These are phyloP conservation scores for Dichomitus squalens DNA, from an alignment of 1,284 basidiomycete species.

Conservation along the genomic window DNA sequence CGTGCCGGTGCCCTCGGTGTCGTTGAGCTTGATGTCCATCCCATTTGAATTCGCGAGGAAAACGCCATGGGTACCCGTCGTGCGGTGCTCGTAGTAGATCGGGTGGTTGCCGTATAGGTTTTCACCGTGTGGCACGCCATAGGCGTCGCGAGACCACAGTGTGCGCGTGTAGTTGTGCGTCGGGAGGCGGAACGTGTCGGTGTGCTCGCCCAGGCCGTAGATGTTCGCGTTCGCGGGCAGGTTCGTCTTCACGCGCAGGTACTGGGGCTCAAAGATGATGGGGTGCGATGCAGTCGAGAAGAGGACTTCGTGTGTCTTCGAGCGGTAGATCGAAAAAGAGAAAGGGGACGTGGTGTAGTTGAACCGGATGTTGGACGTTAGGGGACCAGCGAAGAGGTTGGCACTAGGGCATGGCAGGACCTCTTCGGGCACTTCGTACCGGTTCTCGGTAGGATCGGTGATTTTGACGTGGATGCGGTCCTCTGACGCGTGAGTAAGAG, in stretches of 20 bases:
- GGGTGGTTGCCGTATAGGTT: constrained; percentile 75
- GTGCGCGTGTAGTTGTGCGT: constrained; percentile 65
- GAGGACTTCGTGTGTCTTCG: constrained; percentile 56
- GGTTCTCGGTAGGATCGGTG: constrained; percentile 53
- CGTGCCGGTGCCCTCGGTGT: constrained; percentile 38
- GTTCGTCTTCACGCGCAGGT: constrained; percentile 66
- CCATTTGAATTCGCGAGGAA: constrained; percentile 72
- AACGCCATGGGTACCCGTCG: constrained; percentile 67
- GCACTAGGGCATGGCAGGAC: constrained; percentile 61
- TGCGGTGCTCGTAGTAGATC: constrained; percentile 68
- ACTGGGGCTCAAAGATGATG: constrained; percentile 79
- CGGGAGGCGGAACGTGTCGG: constrained; percentile 65
- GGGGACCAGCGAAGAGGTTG: constrained; percentile 30
- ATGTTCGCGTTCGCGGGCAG: constrained; percentile 65
- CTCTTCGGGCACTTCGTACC: constrained; percentile 72
- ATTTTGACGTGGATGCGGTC: constrained; percentile 76
- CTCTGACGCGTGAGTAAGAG: constrained; percentile 34
- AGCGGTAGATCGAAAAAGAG: constrained; percentile 68
- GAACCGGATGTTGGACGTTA: constrained; percentile 55
- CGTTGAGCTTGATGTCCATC: constrained; percentile 72
- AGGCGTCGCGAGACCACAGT: constrained; percentile 69
- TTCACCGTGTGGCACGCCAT: constrained; percentile 51
- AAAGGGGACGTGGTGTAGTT: constrained; percentile 71
- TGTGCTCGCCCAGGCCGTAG: constrained; percentile 80
- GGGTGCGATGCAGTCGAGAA: constrained; percentile 69